These are phyloP conservation scores for Apiotrichum sp. DNA, from an alignment of 1,284 basidiomycete genomes.

Conservation along the genomic window DNA sequence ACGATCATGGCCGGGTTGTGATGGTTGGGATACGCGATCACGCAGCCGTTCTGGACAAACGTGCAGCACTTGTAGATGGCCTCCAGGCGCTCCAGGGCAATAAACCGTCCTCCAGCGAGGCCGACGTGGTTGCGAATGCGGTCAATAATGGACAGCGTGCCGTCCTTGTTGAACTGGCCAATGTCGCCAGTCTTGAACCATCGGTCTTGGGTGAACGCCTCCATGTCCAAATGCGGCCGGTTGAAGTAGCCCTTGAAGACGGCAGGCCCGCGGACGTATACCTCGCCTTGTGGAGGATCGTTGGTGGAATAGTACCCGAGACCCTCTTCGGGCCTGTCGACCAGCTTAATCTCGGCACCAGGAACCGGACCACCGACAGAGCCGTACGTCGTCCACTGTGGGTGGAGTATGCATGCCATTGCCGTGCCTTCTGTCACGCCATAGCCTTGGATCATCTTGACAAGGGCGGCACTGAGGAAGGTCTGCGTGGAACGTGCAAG, in stretches of 20 bases:
- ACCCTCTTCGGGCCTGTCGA: slow-evolving; percentile 64
- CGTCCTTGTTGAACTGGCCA: slow-evolving; percentile 79
- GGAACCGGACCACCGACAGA: slow-evolving; percentile 75
- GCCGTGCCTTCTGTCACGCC: slow-evolving; percentile 88
- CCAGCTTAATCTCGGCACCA: slow-evolving; percentile 77
- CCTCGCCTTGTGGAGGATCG: slow-evolving; percentile 66
- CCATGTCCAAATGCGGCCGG: slow-evolving; percentile 66
- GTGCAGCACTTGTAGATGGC: slow-evolving; percentile 80
- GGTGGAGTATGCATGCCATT: slow-evolving; percentile 36
- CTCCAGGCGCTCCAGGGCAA: slow-evolving; percentile 87
- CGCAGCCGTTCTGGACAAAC: slow-evolving; percentile 75
- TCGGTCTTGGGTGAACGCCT: slow-evolving; percentile 78
- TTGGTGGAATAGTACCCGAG: slow-evolving; percentile 63
- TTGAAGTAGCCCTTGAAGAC: slow-evolving; percentile 49
- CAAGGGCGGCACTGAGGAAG: slow-evolving; percentile 72
- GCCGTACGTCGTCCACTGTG: slow-evolving; percentile 46
- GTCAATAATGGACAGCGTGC: slow-evolving; percentile 75
- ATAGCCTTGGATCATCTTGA: slow-evolving; percentile 78
- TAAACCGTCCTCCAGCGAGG: slow-evolving; percentile 59
- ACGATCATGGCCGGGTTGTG: slow-evolving; percentile 81
- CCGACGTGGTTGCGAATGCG: slow-evolving; percentile 80
- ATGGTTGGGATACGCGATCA: slow-evolving; percentile 73
- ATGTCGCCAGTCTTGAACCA: slow-evolving; percentile 87
- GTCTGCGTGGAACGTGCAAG: slow-evolving; percentile 80
- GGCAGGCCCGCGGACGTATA: slow-evolving; percentile 71